Evolutionary conservation across 1,139 yeast genomes (phyloP).

Genomic region (Zygoascus sp.): DNA sequence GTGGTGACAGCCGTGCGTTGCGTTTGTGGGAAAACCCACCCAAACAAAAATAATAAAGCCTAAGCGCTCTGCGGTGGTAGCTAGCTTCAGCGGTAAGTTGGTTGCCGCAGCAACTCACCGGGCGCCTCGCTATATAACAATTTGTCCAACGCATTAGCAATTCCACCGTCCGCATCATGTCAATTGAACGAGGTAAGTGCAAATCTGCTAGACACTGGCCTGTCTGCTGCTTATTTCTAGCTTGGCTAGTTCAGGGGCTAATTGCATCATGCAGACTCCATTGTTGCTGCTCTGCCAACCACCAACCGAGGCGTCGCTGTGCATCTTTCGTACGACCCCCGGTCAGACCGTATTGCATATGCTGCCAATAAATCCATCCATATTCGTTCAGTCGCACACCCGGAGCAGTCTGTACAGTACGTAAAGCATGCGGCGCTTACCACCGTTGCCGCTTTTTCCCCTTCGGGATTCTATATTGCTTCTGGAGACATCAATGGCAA

Average conservation of each 20-base stretch:
- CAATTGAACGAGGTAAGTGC: conserved; percentile 11
- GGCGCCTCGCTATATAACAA: too few relatives aligned
- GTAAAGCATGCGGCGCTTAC: conserved; percentile 65
- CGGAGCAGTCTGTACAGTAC: conserved; percentile 55
- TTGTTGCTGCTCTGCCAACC: conserved; percentile 70
- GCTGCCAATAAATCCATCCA: conserved; percentile 77
- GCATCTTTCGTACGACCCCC: conserved; percentile 67
- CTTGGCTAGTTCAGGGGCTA: too few relatives aligned
- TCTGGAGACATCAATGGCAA: conserved; percentile 88
- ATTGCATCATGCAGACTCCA: too few relatives aligned
- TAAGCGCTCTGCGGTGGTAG: neutral
- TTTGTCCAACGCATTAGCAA: neutral
- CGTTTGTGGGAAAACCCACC: too few relatives aligned
- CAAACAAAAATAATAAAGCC: too few relatives aligned
- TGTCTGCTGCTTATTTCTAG: neutral
- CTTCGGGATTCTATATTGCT: conserved; percentile 85
- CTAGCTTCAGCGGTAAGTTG: neutral
- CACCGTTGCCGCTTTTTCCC: conserved; percentile 81
- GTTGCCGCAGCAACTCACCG: neutral
- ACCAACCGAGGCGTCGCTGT: conserved; percentile 69
- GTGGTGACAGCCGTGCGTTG: neutral
- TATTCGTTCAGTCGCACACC: conserved; percentile 58
- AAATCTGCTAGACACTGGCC: too few relatives aligned
- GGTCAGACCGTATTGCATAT: conserved; percentile 68
- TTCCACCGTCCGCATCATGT: conserved; percentile 6